Conservation (phyloP, 23 red algal species). For the Gracilaria domingensis region DNA sequence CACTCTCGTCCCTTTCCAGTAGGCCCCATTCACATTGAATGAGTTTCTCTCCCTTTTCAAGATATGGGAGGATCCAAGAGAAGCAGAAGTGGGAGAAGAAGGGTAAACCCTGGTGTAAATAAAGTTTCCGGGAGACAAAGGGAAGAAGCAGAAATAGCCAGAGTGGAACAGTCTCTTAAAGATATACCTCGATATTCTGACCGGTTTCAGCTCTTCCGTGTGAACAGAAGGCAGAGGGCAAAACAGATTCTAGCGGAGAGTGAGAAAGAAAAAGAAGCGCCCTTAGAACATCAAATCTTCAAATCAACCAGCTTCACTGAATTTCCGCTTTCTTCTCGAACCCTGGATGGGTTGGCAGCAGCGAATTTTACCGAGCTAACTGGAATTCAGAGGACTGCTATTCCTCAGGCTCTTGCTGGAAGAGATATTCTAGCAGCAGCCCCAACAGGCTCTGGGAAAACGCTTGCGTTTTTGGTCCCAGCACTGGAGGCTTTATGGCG, state of each 20-base stretch:
- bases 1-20: too few relatives aligned
- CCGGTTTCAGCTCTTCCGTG: slow-evolving; percentile 62
- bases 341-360: slow-evolving; percentile 79
- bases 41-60: too few relatives aligned
- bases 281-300: slow-evolving; percentile 37
- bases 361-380: slow-evolving; percentile 80
- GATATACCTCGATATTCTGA: slow-evolving; percentile 50
- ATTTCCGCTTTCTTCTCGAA: slow-evolving; percentile 87
- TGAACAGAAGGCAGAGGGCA: slow-evolving; percentile 62
- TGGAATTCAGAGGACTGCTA: slow-evolving; percentile 80
- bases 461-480: slow-evolving; percentile 95
- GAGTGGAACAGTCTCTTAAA: slow-evolving; percentile 6
- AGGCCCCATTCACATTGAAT: too few relatives aligned
- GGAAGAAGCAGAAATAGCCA: slow-evolving; percentile 63
- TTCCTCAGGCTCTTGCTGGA: slow-evolving; percentile 88
- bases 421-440: slow-evolving; percentile 92
- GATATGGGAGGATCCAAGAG: slow-evolving; percentile 45
- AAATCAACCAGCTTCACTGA: slow-evolving; percentile 77
- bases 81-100: slow-evolving; percentile 45
- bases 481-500: slow-evolving; percentile 85
- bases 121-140: slow-evolving; percentile 22
- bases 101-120: slow-evolving; percentile 21
- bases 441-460: slow-evolving; percentile 96
- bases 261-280: not conserved
- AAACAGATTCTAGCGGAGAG: slow-evolving; percentile 12